A percentile compares a stretch with the other conserved stretches of the same genome.
These are phyloP conservation scores for Exophiala dermatitidis DNA, from an alignment of 2,329 filamentous ascomycete genomes.

Conservation along the genomic window DNA sequence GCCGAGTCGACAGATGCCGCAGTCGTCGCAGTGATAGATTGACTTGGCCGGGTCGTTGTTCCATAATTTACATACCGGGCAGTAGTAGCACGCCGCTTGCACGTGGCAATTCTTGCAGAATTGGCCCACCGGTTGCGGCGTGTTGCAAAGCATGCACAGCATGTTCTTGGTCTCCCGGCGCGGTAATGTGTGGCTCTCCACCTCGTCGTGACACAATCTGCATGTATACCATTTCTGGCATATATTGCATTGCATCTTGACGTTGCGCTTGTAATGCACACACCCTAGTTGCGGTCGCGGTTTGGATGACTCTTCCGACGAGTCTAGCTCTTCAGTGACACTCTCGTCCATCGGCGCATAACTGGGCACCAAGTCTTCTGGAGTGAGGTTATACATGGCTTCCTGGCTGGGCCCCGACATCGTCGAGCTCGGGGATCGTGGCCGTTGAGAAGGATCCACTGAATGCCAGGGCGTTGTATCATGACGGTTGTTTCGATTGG, in stretches of 20 bases:
- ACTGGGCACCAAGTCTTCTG: conserved; percentile 59
- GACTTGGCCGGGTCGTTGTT: conserved; percentile 84
- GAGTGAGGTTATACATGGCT: conserved; percentile 35
- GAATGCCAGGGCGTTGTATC: conserved; percentile 27
- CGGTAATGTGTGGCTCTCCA: conserved; percentile 70
- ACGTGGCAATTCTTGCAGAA: conserved; percentile 69
- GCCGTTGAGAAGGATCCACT: conserved; percentile 23
- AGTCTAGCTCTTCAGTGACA: conserved; percentile 22
- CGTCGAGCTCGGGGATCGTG: conserved; percentile 32
- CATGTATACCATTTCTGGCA: conserved; percentile 93
- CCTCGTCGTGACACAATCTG: conserved; percentile 83
- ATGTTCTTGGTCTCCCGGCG: conserved; percentile 84
- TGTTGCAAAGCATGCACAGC: conserved; percentile 92
- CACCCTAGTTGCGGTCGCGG: conserved; percentile 62
- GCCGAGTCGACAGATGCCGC: conserved; percentile 87
- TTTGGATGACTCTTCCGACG: conserved; percentile 44
- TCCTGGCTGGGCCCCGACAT: conserved; percentile 28
- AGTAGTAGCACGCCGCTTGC: conserved; percentile 82
- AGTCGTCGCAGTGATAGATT: conserved; percentile 94
- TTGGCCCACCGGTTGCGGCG: conserved; percentile 73
- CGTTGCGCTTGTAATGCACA: conserved; percentile 87
- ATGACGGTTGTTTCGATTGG: conserved; percentile 27
- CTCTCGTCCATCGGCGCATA: conserved; percentile 48
- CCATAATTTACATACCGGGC: conserved; percentile 91
- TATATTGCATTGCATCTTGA: conserved; percentile 87